Base-by-base conservation (phyloP, 129 eudicot genomes). In the Gnaphalium uliginosum region DNA sequence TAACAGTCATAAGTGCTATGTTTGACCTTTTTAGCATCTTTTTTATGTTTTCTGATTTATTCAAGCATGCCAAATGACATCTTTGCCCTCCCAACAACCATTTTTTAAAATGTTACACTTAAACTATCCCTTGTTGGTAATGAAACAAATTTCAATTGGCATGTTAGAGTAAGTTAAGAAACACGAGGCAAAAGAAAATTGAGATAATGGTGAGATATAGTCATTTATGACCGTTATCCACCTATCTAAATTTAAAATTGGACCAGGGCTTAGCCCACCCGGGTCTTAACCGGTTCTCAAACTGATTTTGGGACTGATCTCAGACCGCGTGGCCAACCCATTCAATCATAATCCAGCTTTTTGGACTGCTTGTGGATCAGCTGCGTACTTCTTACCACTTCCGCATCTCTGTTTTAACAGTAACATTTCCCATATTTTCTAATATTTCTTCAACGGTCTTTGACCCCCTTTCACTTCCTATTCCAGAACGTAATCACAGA, bases 401-500 rank as follows among this genome's bases (percentile, higher is more conserved):
- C 18, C 8, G 30, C 29, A 29, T 54, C 30, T n/a, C 30, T 51
- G 15, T 43, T 64, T 19, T 27, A 63, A 18, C 18, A 23, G 5
- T 23, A 29, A 30, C 72, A 51, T 30, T 29, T 21, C 18, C 37
- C 24, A 43, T 60, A 7, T 25, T 60, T 25, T 9, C 17, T 60
- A 35, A 21, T 23, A 3, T 60, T 60, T 22, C 32, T 9, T 22
- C 6, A 60, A 22, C 27, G 26, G 76, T 68, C 5, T 61, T 68
- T 75, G 73, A 33, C 75, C 58, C 50, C 61, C 27, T 70, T 66
- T 66, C 66, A 78, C 71, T 46, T 43, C 29, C 54, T 23, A 72
- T 21, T n/a, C 57, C 81, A 75, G 82, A 43, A 27, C 8, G 39
- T n/a, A 80, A 66, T 48, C 15, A 33, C 35, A 48, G 78, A 58